Base-by-base conservation (phyloP, 306 rosid species). In the Astragalus glycyphyllos region DNA sequence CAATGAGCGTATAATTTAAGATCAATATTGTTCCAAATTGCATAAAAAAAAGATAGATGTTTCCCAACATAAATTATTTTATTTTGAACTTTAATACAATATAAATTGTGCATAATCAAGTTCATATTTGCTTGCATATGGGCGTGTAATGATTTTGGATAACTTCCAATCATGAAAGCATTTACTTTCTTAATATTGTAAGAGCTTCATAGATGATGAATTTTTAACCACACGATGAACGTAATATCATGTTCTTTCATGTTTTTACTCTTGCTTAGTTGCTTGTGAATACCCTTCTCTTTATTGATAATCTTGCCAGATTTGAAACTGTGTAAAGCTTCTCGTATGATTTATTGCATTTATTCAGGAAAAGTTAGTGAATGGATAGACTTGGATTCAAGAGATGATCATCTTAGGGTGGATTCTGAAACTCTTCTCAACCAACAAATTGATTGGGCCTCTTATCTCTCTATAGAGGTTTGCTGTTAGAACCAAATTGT, bases 361-460 rank as follows among this genome's bases (percentile, higher is more conserved):
- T 56, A 58, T 65, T 65, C 69, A 90, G 96, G 90, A 26, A 87
- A 90, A 84, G 63, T 86, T 82, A 87, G 89, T 85, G 50, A 88
- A 15, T 86, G 38, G 61, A 11, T 56, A 56, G 61, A 56, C 40
- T 56, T 56, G 40, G 61, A 56, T 29, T 31, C 61, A 5, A 86
- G 87, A 45, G 88, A 90, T 41, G 87, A 90, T 82, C 63, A 23
- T 16, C 73, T 80, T 50, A 82, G 85, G 56, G 38, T 47, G 13
- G 89, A 87, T 65, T 84, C 96, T 48, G 91, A 87, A 84, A 81
- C 70, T 56, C 72, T 84, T 44, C 75, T 90, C 68, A 90, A 63
- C 82, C 87, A 90, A 81, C 91, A 85, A 78, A 79, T 90, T 63
- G 86, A 89, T 37, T 90, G 93, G 91, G 96, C 93, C 12, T 85